Evolutionary conservation across 495 filamentous ascomycete genomes (phyloP).

Genomic region (Lentithecium fluviatile): DNA sequence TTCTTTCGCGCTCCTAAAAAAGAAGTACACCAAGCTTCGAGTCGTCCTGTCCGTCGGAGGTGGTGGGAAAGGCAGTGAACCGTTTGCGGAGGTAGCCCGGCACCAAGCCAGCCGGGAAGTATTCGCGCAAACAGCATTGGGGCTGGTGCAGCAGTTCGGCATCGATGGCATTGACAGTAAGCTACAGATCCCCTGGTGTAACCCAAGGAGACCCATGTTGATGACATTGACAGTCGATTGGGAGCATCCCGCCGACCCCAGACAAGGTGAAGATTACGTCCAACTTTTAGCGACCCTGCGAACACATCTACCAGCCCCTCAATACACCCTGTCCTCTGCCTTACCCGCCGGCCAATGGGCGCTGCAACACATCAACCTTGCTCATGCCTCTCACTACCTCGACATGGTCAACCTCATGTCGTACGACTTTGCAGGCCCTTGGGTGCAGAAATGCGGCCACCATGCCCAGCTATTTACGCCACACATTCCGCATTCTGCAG

Average conservation of each 20-base stretch:
- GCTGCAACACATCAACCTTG: conserved; percentile 73
- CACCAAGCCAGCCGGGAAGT: conserved; percentile 60
- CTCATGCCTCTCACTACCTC: conserved; percentile 61
- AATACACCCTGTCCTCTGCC: conserved; percentile 74
- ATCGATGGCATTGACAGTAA: conserved; percentile 87
- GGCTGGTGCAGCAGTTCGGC: conserved; percentile 69
- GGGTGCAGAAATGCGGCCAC: conserved; percentile 68
- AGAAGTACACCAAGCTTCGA: conserved; percentile 70
- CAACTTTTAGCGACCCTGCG: conserved; percentile 68
- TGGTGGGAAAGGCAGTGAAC: conserved; percentile 72
- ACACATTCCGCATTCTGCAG: conserved; percentile 45
- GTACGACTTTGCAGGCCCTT: conserved; percentile 85
- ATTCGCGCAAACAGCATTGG: conserved; percentile 70
- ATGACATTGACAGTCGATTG: conserved; percentile 70
- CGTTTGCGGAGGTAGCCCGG: conserved; percentile 71
- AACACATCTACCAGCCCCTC: conserved; percentile 66
- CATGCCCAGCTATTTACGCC: conserved; percentile 76
- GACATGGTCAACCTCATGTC: conserved; percentile 82
- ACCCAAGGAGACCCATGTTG: background rate
- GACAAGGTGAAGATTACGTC: conserved; percentile 73
- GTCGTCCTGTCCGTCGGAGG: conserved; percentile 86
- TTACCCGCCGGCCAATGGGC: conserved; percentile 76
- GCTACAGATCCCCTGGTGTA: conserved; percentile 22
- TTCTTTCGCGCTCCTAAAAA: conserved; percentile 73
- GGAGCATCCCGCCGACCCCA: conserved; percentile 73